A percentile compares a stretch with the other conserved stretches of the same genome.
Conservation (phyloP, 129 eudicot genomes). For the Logfia minima region DNA sequence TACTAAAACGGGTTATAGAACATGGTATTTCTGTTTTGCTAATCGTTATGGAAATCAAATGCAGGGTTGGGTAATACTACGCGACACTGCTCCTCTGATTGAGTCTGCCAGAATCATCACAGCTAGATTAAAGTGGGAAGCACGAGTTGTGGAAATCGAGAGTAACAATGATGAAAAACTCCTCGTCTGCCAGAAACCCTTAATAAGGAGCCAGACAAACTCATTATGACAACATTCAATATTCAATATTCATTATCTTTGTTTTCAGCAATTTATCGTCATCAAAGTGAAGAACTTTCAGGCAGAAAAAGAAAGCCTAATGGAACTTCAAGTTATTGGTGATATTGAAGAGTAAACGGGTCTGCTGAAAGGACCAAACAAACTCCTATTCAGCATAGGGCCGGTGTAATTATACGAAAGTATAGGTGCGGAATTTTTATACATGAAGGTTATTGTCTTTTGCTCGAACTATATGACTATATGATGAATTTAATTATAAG, state of each 20-base stretch:
- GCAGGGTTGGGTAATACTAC: slow-evolving; percentile 94
- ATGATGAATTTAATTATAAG: slow-evolving; percentile 42
- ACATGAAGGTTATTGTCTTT: slow-evolving; percentile 38
- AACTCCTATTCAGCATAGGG: slow-evolving; percentile 43
- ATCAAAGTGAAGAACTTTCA: slow-evolving; percentile 49
- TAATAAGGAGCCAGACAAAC: slow-evolving; percentile 61
- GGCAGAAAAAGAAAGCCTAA: slow-evolving; percentile 45
- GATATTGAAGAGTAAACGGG: slow-evolving; percentile 11
- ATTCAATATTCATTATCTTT: slow-evolving; percentile 44
- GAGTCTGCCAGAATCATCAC: slow-evolving; percentile 71
- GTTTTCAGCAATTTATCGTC: slow-evolving; percentile 20
- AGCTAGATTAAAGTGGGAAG: slow-evolving; percentile 83
- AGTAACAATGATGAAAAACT: slow-evolving; percentile 81
- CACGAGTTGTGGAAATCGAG: slow-evolving; percentile 89
- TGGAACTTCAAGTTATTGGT: slow-evolving; percentile 32
- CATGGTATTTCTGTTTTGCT: slow-evolving; percentile 6
- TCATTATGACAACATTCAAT: slow-evolving; percentile 37
- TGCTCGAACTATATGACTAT: slow-evolving; percentile 46
- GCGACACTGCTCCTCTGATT: slow-evolving; percentile 58
- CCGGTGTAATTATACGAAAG: slow-evolving; percentile 59
- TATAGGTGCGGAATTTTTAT: slow-evolving; percentile 46
- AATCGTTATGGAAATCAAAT: slow-evolving; percentile 14
- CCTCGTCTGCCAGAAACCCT: slow-evolving; percentile 90
- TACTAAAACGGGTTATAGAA: neutral
- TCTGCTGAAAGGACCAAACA: slow-evolving; percentile 27